Percentiles rank a stretch among this genome's conserved stretches.
Conservation (phyloP, 805 yeast genomes). For the Hemisphaericaspora nanyangensis region DNA sequence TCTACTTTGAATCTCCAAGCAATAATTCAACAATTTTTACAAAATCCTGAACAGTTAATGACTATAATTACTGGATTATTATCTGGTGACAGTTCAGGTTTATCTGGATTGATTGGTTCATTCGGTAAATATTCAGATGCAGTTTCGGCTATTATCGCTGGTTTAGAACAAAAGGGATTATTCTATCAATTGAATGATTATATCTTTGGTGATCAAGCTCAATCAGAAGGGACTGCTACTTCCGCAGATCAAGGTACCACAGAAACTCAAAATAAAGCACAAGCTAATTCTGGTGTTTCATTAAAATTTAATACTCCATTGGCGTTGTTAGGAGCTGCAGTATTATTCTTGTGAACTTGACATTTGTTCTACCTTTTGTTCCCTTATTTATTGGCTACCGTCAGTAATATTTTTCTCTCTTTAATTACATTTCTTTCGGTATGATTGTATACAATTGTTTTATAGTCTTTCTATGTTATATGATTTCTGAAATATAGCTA, state of each 20-base stretch:
- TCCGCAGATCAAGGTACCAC: conserved; percentile 2
- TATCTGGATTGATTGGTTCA: conserved; percentile 5
- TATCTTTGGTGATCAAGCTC: conserved; percentile 19
- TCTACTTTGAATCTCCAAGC: conserved; percentile 24
- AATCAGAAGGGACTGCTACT: conserved; percentile 7
- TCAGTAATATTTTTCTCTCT: too few relatives aligned
- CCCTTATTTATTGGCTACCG: too few relatives aligned
- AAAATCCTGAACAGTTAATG: conserved; percentile 20
- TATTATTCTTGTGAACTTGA: not conserved
- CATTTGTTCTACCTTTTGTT: not conserved
- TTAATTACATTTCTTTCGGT: too few relatives aligned
- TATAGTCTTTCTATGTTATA: too few relatives aligned
- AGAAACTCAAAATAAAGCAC: conserved; percentile 1
- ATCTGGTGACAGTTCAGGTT: conserved; percentile 11
- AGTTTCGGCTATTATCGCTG: conserved; percentile 24
- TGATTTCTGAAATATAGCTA: too few relatives aligned
- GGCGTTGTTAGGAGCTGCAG: not conserved
- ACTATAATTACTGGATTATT: conserved; percentile 15
- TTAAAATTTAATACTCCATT: too few relatives aligned
- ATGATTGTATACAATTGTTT: too few relatives aligned
- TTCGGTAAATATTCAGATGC: conserved; percentile 29
- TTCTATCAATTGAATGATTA: conserved; percentile 35
- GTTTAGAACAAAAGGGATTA: conserved; percentile 33
- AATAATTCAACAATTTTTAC: conserved; percentile 19
- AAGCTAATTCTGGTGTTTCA: conserved; percentile 1